Percentiles rank a stretch among this genome's conserved stretches.
These are phyloP conservation scores for Mortierella sp. DNA, from an alignment of 371 early-diverging fungal species.

Conservation along the genomic window DNA sequence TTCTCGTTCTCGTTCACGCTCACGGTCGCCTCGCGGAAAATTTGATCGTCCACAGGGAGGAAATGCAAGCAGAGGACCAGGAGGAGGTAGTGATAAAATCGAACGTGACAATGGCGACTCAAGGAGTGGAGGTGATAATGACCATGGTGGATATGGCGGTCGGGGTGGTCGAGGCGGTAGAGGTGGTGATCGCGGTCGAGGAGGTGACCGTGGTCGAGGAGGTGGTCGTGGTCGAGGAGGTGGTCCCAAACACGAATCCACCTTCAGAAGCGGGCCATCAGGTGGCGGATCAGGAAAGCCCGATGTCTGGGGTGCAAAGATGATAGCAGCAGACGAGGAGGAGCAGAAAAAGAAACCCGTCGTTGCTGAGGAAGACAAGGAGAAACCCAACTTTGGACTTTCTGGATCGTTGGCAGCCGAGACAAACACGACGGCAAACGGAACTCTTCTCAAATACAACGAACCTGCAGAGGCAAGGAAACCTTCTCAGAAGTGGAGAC, in stretches of 20 bases:
- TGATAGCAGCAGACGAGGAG: slow-evolving; percentile 53
- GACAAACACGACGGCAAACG: slow-evolving; percentile 84
- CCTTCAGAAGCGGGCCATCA: slow-evolving; percentile 30
- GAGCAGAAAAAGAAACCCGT: slow-evolving; percentile 52
- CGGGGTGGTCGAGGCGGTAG: slow-evolving; percentile 18
- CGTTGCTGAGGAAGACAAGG: slow-evolving; percentile 62
- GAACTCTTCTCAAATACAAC: slow-evolving; percentile 88
- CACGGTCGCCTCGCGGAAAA: slow-evolving; percentile 41
- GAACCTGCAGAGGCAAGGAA: slow-evolving; percentile 94
- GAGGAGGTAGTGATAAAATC: neutral
- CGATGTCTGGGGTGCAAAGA: slow-evolving; percentile 49
- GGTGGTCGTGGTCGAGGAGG: slow-evolving; percentile 34
- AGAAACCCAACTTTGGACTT: slow-evolving; percentile 84
- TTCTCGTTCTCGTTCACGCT: slow-evolving; percentile 29
- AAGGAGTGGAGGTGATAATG: slow-evolving; percentile 17
- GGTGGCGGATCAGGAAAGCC: slow-evolving; percentile 58
- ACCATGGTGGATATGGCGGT: slow-evolving; percentile 24
- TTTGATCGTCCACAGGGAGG: neutral
- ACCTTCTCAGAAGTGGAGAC: slow-evolving; percentile 81
- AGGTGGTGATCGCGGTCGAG: slow-evolving; percentile 23
- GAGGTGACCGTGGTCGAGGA: slow-evolving; percentile 31
- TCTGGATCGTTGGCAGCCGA: slow-evolving; percentile 92
- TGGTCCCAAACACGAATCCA: slow-evolving; percentile 56
- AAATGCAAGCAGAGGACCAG: neutral
- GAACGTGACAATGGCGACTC: neutral